Evolutionary conservation across 176 grass and related monocot species (phyloP).

Genomic region (Rhynchospora tenuis): DNA sequence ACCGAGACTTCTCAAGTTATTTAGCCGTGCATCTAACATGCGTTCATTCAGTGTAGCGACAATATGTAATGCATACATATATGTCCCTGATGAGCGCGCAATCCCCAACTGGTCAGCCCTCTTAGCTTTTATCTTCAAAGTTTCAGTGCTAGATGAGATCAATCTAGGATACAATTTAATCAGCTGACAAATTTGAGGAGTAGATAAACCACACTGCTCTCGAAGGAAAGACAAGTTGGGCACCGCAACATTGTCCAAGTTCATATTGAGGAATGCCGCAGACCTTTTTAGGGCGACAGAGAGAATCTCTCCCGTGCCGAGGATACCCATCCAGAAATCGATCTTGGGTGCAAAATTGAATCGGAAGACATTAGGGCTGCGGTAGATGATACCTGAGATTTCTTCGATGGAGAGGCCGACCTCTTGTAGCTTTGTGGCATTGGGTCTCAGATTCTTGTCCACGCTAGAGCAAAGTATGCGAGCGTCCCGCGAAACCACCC

Average conservation of each 20-base stretch:
- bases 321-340: slow-evolving; percentile 20
- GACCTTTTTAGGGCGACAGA: not conserved
- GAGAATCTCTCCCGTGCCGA: not conserved
- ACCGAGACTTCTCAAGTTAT: slow-evolving; percentile 32
- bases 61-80: slow-evolving; percentile 2
- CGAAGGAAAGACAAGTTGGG: slow-evolving; percentile 28
- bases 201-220: slow-evolving; percentile 25
- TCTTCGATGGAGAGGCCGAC: not conserved
- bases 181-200: slow-evolving; percentile 10
- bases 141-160: not conserved
- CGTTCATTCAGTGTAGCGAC: not conserved
- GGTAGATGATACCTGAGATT: not conserved
- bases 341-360: slow-evolving; percentile 1
- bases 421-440: not conserved
- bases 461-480: not conserved
- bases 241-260: slow-evolving; percentile 15
- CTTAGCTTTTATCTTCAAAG: not conserved
- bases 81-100: not conserved
- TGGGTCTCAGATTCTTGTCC: not conserved
- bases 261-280: not conserved
- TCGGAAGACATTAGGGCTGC: not conserved
- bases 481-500: not conserved
- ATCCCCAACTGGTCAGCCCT: slow-evolving; percentile 19
- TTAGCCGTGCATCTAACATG: slow-evolving; percentile 19
- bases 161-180: not conserved